Conservation (phyloP, 2,329 filamentous ascomycete species). For the Trichothecium sympodiale region DNA sequence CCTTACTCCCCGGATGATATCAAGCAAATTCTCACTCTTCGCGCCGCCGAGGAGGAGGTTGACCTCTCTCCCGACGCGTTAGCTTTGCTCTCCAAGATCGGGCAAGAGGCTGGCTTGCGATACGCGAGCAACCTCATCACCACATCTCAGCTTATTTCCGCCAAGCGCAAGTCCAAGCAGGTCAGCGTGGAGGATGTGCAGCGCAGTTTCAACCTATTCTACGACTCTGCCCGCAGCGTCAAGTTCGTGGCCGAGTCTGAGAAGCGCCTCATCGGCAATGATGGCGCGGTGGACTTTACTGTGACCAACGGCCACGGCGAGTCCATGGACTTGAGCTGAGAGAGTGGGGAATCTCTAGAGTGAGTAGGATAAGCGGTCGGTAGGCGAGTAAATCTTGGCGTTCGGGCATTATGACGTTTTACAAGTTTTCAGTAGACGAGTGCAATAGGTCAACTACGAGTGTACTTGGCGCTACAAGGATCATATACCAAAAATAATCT, state of each 20-base stretch:
- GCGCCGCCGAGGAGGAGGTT: constrained; percentile 91
- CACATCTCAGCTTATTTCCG: constrained; percentile 76
- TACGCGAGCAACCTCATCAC: constrained; percentile 98
- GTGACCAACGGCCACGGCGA: constrained; percentile 39
- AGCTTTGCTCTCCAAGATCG: constrained; percentile 89
- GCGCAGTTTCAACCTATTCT: constrained; percentile 88
- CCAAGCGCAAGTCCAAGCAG: constrained; percentile 76
- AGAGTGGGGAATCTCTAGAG: too few species aligned
- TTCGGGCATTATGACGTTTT: too few species aligned
- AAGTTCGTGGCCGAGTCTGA: constrained; percentile 86
- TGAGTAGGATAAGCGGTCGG: too few species aligned
- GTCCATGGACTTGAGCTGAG: constrained; percentile 34
- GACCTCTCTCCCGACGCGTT: constrained; percentile 84
- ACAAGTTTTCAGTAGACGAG: too few species aligned
- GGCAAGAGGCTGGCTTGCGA: constrained; percentile 78
- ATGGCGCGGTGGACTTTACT: constrained; percentile 65
- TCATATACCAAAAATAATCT: too few species aligned
- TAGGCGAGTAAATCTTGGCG: too few species aligned
- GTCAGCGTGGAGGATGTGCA: constrained; percentile 83
- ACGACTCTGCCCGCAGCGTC: constrained; percentile 77
- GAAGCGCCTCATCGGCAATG: constrained; percentile 83
- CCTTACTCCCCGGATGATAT: constrained; percentile 76
- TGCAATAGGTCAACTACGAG: too few species aligned
- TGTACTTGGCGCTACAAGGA: too few species aligned
- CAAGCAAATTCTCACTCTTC: constrained; percentile 81